phyloP scores from a whole-genome alignment of 169 alveolate genomes.

The Toxoplasma gondii region DNA sequence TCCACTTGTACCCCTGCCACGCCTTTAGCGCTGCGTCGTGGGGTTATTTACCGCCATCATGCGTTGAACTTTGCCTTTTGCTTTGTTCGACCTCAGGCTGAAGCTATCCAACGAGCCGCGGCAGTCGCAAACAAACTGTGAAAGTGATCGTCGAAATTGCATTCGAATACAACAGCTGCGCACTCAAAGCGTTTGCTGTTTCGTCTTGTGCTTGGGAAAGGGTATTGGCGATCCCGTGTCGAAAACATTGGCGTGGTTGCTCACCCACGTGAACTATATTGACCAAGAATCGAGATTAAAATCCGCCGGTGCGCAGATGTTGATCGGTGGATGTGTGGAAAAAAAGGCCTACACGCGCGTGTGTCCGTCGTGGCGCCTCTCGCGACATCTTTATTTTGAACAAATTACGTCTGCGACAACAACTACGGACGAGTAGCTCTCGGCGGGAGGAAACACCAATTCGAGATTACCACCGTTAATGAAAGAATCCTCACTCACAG shows the following conservation, averaged over 20 bases:
- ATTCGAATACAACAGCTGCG: not conserved
- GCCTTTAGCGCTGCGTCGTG: not conserved
- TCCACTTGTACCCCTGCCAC: too few species aligned
- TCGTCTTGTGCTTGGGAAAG: conserved; percentile 18
- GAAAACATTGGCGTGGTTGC: too few species aligned
- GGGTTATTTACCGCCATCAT: not conserved
- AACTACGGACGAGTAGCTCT: too few species aligned
- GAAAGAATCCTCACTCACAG: not conserved
- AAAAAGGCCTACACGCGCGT: too few species aligned
- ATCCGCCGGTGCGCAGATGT: too few species aligned
- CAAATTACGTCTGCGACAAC: too few species aligned
- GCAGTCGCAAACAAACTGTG: not conserved
- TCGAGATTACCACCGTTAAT: not conserved
- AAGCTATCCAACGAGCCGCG: not conserved
- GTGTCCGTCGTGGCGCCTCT: too few species aligned
- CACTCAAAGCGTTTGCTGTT: not conserved
- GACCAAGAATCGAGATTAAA: too few species aligned
- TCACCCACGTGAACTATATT: too few species aligned
- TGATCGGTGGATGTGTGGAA: too few species aligned
- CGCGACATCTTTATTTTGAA: too few species aligned
- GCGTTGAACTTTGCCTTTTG: not conserved
- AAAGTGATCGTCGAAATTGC: not conserved
- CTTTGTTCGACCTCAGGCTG: not conserved
- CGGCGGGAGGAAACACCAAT: too few species aligned
- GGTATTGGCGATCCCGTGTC: not conserved